Evolutionary conservation across 306 rosid genomes (phyloP), one percentile per base, ranked within the genome.

Genomic region (Mucuna pruriens): DNA sequence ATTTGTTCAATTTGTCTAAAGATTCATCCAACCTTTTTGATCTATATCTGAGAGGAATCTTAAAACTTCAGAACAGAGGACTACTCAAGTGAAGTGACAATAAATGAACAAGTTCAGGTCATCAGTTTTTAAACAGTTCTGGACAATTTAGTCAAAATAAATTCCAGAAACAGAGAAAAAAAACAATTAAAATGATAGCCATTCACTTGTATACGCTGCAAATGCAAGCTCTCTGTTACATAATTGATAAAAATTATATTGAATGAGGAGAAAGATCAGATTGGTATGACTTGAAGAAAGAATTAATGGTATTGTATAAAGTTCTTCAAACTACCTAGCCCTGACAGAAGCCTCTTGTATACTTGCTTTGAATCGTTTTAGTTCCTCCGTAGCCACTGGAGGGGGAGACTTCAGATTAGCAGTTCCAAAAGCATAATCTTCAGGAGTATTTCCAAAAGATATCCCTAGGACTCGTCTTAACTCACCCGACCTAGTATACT

Each of bases 1-100:
- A 90, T 87, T 87, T 86, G 91, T 85, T 90, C 86, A 92, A 61
- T 80, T 90, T 91, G 77, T 88, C 75, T 78, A 85, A 61, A 45
- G 90, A 91, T 46, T 92, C 97, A 78, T 85, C 98, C 85, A 92
- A 82, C 88, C 46, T 87, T 80, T 85, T 90, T 69, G 78, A 80
- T 81, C 94, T 87, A 68, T 72, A 69, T 86, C 97, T 94, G 92
- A 54, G 55, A 83, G 84, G 45, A 77, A 70, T 38, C 48, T 66
- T 49, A 68, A 80, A 86, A 82, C 26, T 23, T 79, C 75, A 89
- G 78, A 62, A 84, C 66, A 73, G 40, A 79, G 62, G 77, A 64
- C 67, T 76, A 74, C 73, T 40, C 44, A 22, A 72, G 81, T 62
- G 74, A 22, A 72, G 81, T 62, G 74, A 74, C 36, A 80, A 76